These are phyloP conservation scores for Gaeumannomyces sp. DNA, from an alignment of 2,329 filamentous ascomycete genomes.

Conservation along the genomic window DNA sequence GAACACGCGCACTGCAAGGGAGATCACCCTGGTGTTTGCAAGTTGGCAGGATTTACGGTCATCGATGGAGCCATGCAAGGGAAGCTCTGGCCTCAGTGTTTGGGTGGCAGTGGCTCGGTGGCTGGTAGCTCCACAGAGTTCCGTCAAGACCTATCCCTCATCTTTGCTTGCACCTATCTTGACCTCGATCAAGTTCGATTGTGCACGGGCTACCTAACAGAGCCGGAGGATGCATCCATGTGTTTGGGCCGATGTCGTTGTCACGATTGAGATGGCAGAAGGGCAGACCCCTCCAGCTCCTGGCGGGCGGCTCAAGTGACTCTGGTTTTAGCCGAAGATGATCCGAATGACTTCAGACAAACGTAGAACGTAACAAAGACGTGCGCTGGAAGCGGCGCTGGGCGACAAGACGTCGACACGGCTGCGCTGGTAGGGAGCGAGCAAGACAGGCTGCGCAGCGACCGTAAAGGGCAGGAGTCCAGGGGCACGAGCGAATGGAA, in stretches of 20 bases:
- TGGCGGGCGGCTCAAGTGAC: neutral
- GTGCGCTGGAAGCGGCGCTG: neutral
- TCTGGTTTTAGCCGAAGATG: neutral
- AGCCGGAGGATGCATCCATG: neutral
- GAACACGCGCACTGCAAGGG: neutral
- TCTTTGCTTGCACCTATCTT: neutral
- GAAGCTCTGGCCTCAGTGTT: neutral
- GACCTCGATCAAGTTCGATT: neutral
- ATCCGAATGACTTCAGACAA: slow-evolving; percentile 6
- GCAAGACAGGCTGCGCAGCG: neutral
- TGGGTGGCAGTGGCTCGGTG: too few relatives aligned
- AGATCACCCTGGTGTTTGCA: neutral
- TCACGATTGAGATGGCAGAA: neutral
- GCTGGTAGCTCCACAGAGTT: neutral
- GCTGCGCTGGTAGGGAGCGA: neutral
- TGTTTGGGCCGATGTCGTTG: neutral
- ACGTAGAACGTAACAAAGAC: neutral
- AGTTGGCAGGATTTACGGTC: neutral
- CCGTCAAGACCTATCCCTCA: too few relatives aligned
- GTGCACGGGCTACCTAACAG: neutral
- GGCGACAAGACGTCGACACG: neutral
- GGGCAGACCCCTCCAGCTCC: neutral
- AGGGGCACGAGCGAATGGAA: neutral
- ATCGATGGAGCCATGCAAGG: neutral
- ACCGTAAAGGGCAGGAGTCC: neutral